Evolutionary conservation across 192 early-diverging fungal species (phyloP), one percentile per base, ranked within the genome.

Genomic region (Rhizoclosmatium sp.): DNA sequence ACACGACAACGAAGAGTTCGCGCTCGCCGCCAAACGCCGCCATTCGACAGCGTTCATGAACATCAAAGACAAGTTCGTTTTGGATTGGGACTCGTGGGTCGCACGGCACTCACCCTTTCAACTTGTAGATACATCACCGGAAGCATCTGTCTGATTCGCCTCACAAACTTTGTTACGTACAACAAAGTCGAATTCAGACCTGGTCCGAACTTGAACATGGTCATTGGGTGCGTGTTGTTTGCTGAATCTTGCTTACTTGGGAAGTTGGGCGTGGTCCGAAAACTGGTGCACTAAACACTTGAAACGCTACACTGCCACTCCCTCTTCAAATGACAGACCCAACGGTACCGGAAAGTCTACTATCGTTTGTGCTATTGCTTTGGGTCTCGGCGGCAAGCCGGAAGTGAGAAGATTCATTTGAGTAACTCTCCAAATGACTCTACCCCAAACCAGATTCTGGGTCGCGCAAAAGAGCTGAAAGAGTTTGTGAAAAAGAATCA

Each of bases 81-180:
- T n/a, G 54, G 54, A 56, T n/a, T 56, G 54, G 54, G 7, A 56
- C 54, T 56, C 54, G 7, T 56, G 19, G 9, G 9, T 10, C 54
- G 7, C 54, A 56, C 54, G 7, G 9, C 54, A 10, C 54, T 10
- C 54, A 64, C 61, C 9, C 61, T n/a, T n/a, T 56, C 9, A 0
- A 0, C 54, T 56, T 1, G 7, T 21, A 86, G 84, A 31, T 84
- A 80, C 51, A 47, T 64, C 44, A 23, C 48, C 5, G 95, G 95
- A 0, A 79, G 91, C 1, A 96, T 97, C 66, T 81, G 95, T 0
- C 85, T 91, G 51, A 91, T 97, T 9, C 82, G 88, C 3, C 84
- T 96, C 39, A 90, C 81, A n/a, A 95, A 97, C 82, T 99, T 99
- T 84, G 92, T 99, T n/a, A 99, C 98, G 0, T 99, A 99, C 82